Conservation (phyloP, 129 eudicot genomes). For the Flaveria brownii region DNA sequence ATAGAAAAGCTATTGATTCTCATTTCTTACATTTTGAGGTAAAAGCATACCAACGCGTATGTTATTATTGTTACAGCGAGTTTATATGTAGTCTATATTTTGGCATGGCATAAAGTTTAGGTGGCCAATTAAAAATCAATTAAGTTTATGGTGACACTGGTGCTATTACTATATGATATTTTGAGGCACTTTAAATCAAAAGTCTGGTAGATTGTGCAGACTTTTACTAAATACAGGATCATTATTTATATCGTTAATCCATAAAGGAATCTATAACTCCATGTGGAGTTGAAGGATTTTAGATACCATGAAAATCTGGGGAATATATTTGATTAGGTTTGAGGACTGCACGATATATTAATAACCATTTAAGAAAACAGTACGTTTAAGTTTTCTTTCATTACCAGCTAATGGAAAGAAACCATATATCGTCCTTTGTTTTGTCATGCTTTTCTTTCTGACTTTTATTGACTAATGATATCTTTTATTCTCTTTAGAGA, state of each 20-base stretch:
- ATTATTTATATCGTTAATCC: neutral
- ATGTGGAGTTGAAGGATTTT: neutral
- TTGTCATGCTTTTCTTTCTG: neutral
- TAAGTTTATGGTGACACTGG: conserved; percentile 12
- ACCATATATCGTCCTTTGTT: neutral
- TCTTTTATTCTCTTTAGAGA: conserved; percentile 3
- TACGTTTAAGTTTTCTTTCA: neutral
- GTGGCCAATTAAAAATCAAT: neutral
- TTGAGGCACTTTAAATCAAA: neutral
- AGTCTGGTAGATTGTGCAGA: conserved; percentile 12
- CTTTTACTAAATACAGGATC: neutral
- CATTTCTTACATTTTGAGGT: conserved; percentile 59
- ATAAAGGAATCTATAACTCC: conserved; percentile 10
- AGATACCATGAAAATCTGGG: neutral
- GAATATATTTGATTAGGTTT: neutral
- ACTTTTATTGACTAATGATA: neutral
- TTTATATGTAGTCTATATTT: conserved; percentile 2
- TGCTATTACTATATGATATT: neutral
- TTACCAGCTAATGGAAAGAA: neutral
- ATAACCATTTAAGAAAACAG: neutral
- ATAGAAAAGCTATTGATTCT: conserved; percentile 63
- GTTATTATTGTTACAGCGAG: neutral
- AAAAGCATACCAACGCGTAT: conserved; percentile 15
- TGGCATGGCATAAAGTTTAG: conserved; percentile 1
- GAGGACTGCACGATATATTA: neutral